phyloP scores from a whole-genome alignment of 73 alveolate genomes.

The Effrenium voratum region DNA sequence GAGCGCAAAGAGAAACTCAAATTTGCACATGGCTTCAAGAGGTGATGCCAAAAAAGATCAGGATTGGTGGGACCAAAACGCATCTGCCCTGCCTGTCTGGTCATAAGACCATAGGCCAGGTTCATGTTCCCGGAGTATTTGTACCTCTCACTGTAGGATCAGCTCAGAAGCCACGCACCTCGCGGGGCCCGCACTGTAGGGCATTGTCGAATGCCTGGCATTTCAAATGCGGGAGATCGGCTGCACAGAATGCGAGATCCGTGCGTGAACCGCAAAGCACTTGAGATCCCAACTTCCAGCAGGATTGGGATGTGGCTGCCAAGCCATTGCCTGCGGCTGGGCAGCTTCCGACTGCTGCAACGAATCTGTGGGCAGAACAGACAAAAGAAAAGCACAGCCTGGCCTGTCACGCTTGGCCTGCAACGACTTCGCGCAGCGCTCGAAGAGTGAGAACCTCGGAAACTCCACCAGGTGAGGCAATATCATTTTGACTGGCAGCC shows the following conservation, averaged over 20 bases:
- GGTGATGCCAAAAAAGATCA: no score
- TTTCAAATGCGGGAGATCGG: background rate
- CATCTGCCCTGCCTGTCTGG: constrained; percentile 46
- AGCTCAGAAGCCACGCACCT: background rate
- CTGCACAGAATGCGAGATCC: background rate
- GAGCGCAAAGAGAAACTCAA: background rate
- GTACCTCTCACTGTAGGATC: constrained; percentile 23
- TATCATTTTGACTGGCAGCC: no score
- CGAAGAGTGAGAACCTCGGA: constrained; percentile 71
- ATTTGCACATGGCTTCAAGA: no score
- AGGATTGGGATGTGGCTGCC: constrained; percentile 70
- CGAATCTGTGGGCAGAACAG: background rate
- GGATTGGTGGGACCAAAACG: no score
- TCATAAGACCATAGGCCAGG: constrained; percentile 83
- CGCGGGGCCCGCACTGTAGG: constrained; percentile 31
- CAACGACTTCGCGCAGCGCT: constrained; percentile 77
- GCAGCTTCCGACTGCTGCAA: background rate
- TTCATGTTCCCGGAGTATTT: constrained; percentile 63
- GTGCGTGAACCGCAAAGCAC: background rate
- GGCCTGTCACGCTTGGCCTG: constrained; percentile 76
- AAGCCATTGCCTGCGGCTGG: constrained; percentile 24
- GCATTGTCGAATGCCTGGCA: constrained; percentile 70
- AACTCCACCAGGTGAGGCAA: background rate
- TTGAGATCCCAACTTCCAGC: constrained; percentile 54
- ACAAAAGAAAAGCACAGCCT: background rate